Conservation (phyloP, 2,329 filamentous ascomycete species). For the Madurella fahalii region DNA sequence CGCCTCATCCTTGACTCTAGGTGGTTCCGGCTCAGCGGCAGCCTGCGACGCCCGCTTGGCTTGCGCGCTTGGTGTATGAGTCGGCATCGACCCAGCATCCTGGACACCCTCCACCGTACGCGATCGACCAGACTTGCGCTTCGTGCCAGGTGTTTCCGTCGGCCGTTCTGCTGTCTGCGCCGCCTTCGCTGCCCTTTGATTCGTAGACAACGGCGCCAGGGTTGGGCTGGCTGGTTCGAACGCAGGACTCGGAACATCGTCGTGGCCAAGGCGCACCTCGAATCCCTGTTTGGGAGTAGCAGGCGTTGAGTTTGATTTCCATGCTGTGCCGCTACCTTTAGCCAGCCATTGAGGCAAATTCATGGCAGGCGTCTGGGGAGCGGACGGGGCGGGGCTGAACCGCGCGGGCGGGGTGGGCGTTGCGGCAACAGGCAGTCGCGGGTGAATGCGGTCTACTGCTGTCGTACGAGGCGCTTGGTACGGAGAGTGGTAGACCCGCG, state of each 20-base stretch:
- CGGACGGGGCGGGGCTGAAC: slow-evolving; percentile 26
- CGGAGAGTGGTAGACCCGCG: slow-evolving; percentile 25
- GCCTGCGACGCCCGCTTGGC: slow-evolving; percentile 37
- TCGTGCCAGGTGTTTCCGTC: slow-evolving; percentile 14
- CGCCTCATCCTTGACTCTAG: slow-evolving; percentile 57
- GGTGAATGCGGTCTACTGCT: slow-evolving; percentile 23
- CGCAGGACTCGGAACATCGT: slow-evolving; percentile 47
- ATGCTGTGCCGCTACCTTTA: slow-evolving; percentile 49
- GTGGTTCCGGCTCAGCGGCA: slow-evolving; percentile 35
- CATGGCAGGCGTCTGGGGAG: slow-evolving; percentile 23
- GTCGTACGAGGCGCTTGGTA: slow-evolving; percentile 28
- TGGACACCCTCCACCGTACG: slow-evolving; percentile 6
- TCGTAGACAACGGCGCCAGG: slow-evolving; percentile 22
- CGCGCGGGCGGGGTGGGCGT: slow-evolving; percentile 27
- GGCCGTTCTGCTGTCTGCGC: slow-evolving; percentile 1
- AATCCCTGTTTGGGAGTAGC: slow-evolving; percentile 48
- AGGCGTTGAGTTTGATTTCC: slow-evolving; percentile 53
- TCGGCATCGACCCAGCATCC: slow-evolving; percentile 1
- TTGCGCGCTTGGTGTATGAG: not conserved
- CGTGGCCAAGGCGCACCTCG: slow-evolving; percentile 24
- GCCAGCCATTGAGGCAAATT: slow-evolving; percentile 10
- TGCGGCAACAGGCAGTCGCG: slow-evolving; percentile 8
- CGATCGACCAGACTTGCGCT: slow-evolving; percentile 12
- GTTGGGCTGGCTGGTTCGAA: slow-evolving; percentile 58
- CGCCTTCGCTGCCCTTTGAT: not conserved